phyloP scores from a whole-genome alignment of 805 yeast species.

The Yarrowia yakushimensis region DNA sequence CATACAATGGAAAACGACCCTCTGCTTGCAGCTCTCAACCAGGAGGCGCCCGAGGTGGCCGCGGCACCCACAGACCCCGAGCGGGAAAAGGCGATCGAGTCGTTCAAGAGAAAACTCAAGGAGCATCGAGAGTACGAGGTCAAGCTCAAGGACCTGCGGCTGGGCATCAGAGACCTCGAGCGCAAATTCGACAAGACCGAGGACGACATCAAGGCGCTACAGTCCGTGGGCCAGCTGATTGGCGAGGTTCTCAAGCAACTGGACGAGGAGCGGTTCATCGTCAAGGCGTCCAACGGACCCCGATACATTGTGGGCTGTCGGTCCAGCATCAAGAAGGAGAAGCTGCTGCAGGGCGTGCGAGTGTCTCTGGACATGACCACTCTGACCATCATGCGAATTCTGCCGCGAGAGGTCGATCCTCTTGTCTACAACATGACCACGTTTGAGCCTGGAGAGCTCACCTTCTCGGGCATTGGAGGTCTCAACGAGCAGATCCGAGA shows the following conservation, averaged over 20 bases:
- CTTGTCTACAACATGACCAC: constrained; percentile 97
- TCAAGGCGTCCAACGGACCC: constrained; percentile 95
- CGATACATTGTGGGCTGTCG: constrained; percentile 97
- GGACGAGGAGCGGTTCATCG: constrained; percentile 89
- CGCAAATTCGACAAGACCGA: constrained; percentile 88
- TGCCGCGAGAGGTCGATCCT: constrained; percentile 98
- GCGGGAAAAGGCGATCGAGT: constrained; percentile 70
- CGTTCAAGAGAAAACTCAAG: constrained; percentile 76
- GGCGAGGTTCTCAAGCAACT: constrained; percentile 96
- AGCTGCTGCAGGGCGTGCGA: constrained; percentile 86
- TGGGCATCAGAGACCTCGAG: constrained; percentile 78
- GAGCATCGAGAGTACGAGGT: constrained; percentile 97
- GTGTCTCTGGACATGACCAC: constrained; percentile 98
- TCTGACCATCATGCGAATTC: constrained; percentile 91
- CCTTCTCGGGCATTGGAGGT: constrained; percentile 95
- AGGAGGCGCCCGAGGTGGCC: constrained; percentile 33
- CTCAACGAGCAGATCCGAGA: constrained; percentile 93
- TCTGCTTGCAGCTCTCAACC: constrained; percentile 36
- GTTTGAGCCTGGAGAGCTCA: constrained; percentile 94
- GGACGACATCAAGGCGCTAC: constrained; percentile 93
- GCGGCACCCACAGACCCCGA: constrained; percentile 55
- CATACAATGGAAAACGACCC: constrained; percentile 33
- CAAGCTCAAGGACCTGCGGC: constrained; percentile 75
- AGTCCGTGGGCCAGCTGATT: constrained; percentile 93
- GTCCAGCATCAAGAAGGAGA: constrained; percentile 79